A percentile compares a stretch with the other conserved stretches of the same genome.
phyloP scores from a whole-genome alignment of 2,329 filamentous ascomycete species.

The Cordyceps fumosorosea region DNA sequence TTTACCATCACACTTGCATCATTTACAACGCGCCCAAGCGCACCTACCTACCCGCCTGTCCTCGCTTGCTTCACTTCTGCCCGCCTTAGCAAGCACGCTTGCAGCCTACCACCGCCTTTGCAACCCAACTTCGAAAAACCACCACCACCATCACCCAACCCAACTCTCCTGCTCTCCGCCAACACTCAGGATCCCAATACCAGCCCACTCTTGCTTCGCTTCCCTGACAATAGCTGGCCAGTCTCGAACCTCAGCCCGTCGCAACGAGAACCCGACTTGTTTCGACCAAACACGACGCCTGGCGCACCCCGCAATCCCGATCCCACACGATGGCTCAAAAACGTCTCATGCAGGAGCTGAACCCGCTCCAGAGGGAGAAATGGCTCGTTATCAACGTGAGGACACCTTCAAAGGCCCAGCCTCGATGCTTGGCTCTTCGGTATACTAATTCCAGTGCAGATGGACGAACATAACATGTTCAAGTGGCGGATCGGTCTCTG shows the following conservation, averaged over 20 bases:
- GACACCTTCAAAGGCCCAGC: background rate
- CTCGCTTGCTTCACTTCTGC: background rate
- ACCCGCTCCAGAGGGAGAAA: conserved; percentile 75
- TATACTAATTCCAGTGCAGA: conserved; percentile 34
- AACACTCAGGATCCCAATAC: background rate
- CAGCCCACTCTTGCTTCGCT: background rate
- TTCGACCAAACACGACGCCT: background rate
- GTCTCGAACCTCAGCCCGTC: background rate
- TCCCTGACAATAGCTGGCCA: background rate
- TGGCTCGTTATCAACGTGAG: conserved; percentile 86
- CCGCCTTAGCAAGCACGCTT: background rate
- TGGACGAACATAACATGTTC: conserved; percentile 77
- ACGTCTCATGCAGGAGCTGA: conserved; percentile 84
- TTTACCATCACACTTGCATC: background rate
- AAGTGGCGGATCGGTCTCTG: conserved; percentile 84
- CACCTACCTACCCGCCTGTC: background rate
- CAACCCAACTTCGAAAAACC: background rate
- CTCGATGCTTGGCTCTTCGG: background rate
- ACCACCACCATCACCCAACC: background rate
- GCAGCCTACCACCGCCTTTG: conserved; percentile 5
- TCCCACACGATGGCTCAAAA: conserved; percentile 47
- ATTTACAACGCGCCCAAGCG: background rate
- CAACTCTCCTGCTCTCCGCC: background rate
- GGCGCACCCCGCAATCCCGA: conserved; percentile 1
- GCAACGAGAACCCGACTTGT: background rate